Percentiles rank a stretch among this genome's conserved stretches.
Evolutionary conservation across 2,329 filamentous ascomycete genomes (phyloP).

Genomic region (Aureobasidium lini): DNA sequence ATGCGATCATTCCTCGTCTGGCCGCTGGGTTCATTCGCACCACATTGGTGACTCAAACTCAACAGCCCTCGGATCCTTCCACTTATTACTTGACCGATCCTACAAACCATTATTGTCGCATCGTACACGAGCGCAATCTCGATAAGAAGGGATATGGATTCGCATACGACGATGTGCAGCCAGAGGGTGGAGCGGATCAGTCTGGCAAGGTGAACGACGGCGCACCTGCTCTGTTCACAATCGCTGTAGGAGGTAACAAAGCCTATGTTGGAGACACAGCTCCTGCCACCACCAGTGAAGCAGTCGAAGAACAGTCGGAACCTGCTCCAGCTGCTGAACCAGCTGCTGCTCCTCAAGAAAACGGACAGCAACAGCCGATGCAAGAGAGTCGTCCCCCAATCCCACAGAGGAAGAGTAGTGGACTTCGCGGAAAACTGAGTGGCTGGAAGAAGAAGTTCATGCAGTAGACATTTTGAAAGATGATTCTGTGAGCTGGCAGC

Average conservation of each 20-base stretch:
- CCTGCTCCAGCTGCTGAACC: not conserved
- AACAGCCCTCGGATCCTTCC: constrained; percentile 30
- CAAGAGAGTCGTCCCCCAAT: not conserved
- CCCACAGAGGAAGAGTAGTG: not conserved
- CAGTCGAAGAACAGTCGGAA: not conserved
- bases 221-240: constrained; percentile 39
- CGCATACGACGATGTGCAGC: constrained; percentile 59
- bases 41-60: constrained; percentile 50
- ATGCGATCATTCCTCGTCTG: constrained; percentile 65
- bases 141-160: constrained; percentile 55
- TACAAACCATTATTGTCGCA: constrained; percentile 49
- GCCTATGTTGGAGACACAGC: not conserved
- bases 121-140: constrained; percentile 51
- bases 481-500: not conserved
- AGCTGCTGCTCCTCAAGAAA: not conserved
- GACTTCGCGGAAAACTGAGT: constrained; percentile 3
- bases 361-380: constrained; percentile 1
- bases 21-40: constrained; percentile 69
- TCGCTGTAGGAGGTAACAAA: constrained; percentile 39
- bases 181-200: constrained; percentile 49
- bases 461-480: not conserved
- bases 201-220: constrained; percentile 44
- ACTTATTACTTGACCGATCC: constrained; percentile 28
- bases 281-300: not conserved
- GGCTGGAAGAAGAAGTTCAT: constrained; percentile 9